Evolutionary conservation across 129 eudicot genomes (phyloP).

Genomic region (Helichrysum umbraculigerum): DNA sequence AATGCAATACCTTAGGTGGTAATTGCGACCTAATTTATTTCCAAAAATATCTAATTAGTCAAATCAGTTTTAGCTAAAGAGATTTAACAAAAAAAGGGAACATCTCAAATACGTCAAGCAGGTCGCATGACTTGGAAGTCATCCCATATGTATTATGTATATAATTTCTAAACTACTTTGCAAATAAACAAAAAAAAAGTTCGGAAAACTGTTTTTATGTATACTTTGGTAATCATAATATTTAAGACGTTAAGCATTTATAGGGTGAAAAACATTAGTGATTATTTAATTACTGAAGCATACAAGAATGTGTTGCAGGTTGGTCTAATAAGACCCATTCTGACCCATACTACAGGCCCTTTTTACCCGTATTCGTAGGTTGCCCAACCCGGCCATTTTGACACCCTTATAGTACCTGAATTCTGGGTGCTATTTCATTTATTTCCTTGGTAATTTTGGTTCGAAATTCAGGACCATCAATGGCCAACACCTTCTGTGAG

Average conservation of each 20-base stretch:
- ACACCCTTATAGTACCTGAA: slow-evolving; percentile 44
- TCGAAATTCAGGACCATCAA: slow-evolving; percentile 68
- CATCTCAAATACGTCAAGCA: too few species aligned
- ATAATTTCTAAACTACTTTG: neutral
- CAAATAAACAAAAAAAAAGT: neutral
- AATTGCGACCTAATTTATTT: neutral
- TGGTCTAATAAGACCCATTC: neutral
- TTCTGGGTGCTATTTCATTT: slow-evolving; percentile 47
- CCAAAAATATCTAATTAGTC: too few species aligned
- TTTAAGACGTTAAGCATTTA: too few species aligned
- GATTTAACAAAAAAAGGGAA: too few species aligned
- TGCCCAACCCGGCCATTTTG: neutral
- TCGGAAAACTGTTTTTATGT: neutral
- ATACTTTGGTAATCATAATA: neutral
- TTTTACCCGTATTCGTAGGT: neutral
- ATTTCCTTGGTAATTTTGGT: slow-evolving; percentile 45
- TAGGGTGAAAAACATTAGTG: too few species aligned
- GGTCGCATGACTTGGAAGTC: neutral
- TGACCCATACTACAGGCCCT: neutral
- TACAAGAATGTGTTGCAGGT: neutral
- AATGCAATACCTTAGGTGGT: neutral
- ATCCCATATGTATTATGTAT: neutral
- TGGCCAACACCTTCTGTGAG: slow-evolving; percentile 62
- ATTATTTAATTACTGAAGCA: too few species aligned
- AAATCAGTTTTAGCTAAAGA: too few species aligned